Base-by-base conservation (phyloP, 2,329 filamentous ascomycete genomes). In the Leptographium procerum region DNA sequence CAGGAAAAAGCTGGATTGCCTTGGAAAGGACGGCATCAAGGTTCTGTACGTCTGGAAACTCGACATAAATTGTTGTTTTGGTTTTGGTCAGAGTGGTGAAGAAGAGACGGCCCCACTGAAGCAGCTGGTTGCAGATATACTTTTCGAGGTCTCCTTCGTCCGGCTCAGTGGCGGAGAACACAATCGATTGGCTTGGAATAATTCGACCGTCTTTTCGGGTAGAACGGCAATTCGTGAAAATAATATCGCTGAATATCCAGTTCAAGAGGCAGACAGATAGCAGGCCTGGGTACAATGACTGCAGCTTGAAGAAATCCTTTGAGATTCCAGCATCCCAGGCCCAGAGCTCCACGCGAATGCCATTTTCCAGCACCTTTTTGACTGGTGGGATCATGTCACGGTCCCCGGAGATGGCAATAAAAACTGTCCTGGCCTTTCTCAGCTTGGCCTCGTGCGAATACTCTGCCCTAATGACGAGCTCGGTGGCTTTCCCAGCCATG, bases 341-440 rank as follows among this genome's bases (percentile, higher is more conserved):
- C 66, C 66, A 68, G 16, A 67, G 61, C 61, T 68, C 66, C 1
- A 68, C 64, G 11, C 56, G 58, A 29, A 68, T 67, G 11, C 53
- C 50, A 2, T 14, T 40, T 10, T 61, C 19, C 13, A 68, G 60
- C 16, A 60, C 63, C 16, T 43, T 47, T 24, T 52, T 54, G 33
- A 68, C 57, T 0, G 65, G 48, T 24, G 64, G 65, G 19, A 63
- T 60, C 63, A 67, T 64, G 43, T 67, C 65, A 26, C 64, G 63
- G 60, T 68, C 65, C 29, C 66, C 66, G 1, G 65, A 61, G 51
- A 68, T 62, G 55, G 61, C 60, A 50, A 67, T 52, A 57, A 68
- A 66, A 4, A 56, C 61, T 8, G 59, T 65, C 6, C 57, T 54
- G 13, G 31, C 56, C 36, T 56, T 56, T 19, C 45, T 59, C n/a